These are phyloP conservation scores for Aspergillus cejpii DNA, from an alignment of 2,329 filamentous ascomycete genomes.

Conservation along the genomic window DNA sequence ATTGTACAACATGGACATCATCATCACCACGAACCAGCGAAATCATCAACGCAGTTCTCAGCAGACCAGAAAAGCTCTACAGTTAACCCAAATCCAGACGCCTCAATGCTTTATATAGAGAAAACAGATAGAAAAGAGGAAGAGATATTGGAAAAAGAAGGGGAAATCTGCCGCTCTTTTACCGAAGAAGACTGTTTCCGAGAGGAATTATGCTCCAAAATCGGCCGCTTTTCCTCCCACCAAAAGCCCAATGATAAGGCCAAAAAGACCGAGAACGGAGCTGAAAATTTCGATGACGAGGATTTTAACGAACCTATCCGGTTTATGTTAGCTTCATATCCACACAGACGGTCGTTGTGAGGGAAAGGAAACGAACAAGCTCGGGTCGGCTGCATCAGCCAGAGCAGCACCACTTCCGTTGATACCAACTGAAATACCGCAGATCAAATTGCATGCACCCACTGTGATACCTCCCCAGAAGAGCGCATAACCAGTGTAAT, in stretches of 20 bases:
- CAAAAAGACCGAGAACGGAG: slow-evolving; percentile 92
- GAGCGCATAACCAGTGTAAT: slow-evolving; percentile 89
- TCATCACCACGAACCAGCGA: slow-evolving; percentile 20
- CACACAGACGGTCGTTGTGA: background rate
- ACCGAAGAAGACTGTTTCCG: slow-evolving; percentile 8
- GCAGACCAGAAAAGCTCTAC: slow-evolving; percentile 24
- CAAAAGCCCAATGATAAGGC: slow-evolving; percentile 87
- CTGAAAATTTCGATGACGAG: slow-evolving; percentile 99
- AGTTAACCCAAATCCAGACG: slow-evolving; percentile 32
- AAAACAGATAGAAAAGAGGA: slow-evolving; percentile 20
- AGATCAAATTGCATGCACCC: slow-evolving; percentile 90
- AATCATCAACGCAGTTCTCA: slow-evolving; percentile 26
- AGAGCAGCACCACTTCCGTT: slow-evolving; percentile 95
- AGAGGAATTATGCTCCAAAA: slow-evolving; percentile 46
- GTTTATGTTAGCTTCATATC: slow-evolving; percentile 1
- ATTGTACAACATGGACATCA: slow-evolving; percentile 18
- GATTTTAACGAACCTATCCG: slow-evolving; percentile 85
- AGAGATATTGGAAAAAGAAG: slow-evolving; percentile 15
- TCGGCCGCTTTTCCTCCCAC: slow-evolving; percentile 76
- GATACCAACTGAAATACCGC: slow-evolving; percentile 93
- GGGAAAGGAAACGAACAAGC: slow-evolving; percentile 57
- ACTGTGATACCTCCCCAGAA: slow-evolving; percentile 97
- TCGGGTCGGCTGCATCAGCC: slow-evolving; percentile 87
- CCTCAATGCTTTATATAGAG: slow-evolving; percentile 37
- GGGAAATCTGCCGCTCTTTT: slow-evolving; percentile 21